These are phyloP conservation scores for Corynespora cassiicola DNA, from an alignment of 2,329 filamentous ascomycete genomes.

Conservation along the genomic window DNA sequence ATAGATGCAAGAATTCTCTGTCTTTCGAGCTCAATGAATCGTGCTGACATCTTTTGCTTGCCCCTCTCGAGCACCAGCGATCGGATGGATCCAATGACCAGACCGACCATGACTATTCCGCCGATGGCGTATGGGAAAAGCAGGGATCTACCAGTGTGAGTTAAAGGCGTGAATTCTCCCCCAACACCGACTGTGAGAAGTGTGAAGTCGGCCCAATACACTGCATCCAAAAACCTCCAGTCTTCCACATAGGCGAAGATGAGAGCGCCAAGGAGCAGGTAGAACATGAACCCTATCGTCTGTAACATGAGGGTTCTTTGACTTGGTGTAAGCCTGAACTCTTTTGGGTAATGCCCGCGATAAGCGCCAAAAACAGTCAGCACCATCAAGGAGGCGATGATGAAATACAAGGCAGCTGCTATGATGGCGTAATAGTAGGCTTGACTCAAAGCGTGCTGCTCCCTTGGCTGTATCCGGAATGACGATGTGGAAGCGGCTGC, in stretches of 20 bases:
- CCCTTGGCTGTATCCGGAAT: slow-evolving; percentile 51
- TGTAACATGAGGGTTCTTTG: slow-evolving; percentile 64
- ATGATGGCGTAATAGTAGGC: slow-evolving; percentile 68
- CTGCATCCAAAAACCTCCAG: slow-evolving; percentile 61
- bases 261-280: slow-evolving; percentile 55
- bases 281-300: slow-evolving; percentile 57
- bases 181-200: slow-evolving; percentile 63
- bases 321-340: slow-evolving; percentile 62
- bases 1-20: slow-evolving; percentile 49
- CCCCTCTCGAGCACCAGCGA: slow-evolving; percentile 58
- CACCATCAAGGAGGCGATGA: slow-evolving; percentile 61
- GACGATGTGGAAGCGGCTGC: slow-evolving; percentile 52
- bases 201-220: slow-evolving; percentile 65
- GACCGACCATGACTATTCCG: slow-evolving; percentile 61
- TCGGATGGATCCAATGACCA: slow-evolving; percentile 61
- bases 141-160: slow-evolving; percentile 57
- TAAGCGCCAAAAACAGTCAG: slow-evolving; percentile 63
- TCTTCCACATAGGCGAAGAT: slow-evolving; percentile 57
- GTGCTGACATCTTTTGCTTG: slow-evolving; percentile 57
- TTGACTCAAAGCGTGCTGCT: slow-evolving; percentile 58
- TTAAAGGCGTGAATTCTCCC: slow-evolving; percentile 56
- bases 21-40: slow-evolving; percentile 58
- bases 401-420: slow-evolving; percentile 63
- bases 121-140: slow-evolving; percentile 63
- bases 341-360: slow-evolving; percentile 60